A percentile compares a stretch with the other conserved stretches of the same genome.
Evolutionary conservation across 371 early-diverging fungal species (phyloP).

Genomic region (Rhizomucor miehei): DNA sequence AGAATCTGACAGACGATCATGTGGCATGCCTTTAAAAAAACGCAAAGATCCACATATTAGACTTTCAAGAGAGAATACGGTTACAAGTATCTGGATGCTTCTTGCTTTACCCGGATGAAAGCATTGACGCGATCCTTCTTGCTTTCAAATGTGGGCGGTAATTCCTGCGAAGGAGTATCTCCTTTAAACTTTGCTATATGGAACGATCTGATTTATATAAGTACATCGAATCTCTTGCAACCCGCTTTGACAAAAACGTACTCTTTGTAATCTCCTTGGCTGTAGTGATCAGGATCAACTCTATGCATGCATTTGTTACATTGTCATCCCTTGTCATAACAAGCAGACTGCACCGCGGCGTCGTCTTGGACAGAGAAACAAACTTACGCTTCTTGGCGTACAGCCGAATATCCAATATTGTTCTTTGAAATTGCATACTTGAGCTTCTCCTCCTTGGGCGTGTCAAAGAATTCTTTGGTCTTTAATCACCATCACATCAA

Average conservation of each 20-base stretch:
- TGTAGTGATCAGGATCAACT: slow-evolving; percentile 38
- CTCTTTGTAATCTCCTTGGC: slow-evolving; percentile 49
- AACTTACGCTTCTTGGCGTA: slow-evolving; percentile 25
- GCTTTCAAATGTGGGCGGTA: slow-evolving; percentile 15
- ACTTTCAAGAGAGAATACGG: too few relatives aligned
- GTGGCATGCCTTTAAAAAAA: slow-evolving; percentile 14
- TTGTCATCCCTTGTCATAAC: not conserved
- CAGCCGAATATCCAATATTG: slow-evolving; percentile 26
- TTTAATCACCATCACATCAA: slow-evolving; percentile 9
- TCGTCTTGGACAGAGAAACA: not conserved
- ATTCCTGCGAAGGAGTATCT: slow-evolving; percentile 11
- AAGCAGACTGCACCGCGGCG: not conserved
- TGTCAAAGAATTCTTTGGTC: slow-evolving; percentile 35
- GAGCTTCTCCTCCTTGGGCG: slow-evolving; percentile 22
- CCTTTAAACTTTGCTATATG: slow-evolving; percentile 39
- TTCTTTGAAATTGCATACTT: slow-evolving; percentile 13
- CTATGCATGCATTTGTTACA: slow-evolving; percentile 13
- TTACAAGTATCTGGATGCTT: too few relatives aligned
- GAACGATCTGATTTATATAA: slow-evolving; percentile 25
- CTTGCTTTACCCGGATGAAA: slow-evolving; percentile 14
- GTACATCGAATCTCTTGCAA: not conserved
- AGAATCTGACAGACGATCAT: slow-evolving; percentile 14
- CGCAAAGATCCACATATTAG: not conserved
- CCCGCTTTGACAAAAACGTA: slow-evolving; percentile 10
- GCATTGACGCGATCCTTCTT: slow-evolving; percentile 7